Percentiles rank a stretch among this genome's conserved stretches.
Evolutionary conservation across 2,329 filamentous ascomycete genomes (phyloP).

Genomic region (Plectosphaerella plurivora): DNA sequence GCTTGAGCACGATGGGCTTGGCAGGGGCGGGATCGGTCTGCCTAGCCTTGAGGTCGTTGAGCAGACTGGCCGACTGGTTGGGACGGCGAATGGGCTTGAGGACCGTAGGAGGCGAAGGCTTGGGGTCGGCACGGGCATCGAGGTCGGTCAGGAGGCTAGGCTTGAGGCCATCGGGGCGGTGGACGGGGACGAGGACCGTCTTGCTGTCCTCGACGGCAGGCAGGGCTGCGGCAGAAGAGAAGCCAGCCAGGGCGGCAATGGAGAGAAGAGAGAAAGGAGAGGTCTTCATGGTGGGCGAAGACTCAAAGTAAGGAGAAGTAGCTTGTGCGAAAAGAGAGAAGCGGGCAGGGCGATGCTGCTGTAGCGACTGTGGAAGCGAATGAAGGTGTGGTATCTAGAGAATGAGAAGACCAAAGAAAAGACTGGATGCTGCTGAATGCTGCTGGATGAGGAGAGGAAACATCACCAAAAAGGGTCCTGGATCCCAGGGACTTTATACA

Average conservation of each 20-base stretch:
- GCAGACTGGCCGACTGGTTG: not conserved
- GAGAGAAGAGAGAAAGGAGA: slow-evolving; percentile 5
- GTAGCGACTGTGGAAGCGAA: not conserved
- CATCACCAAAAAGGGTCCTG: not conserved
- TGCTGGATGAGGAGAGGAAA: not conserved
- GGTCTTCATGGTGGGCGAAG: slow-evolving; percentile 2
- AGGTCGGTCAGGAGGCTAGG: not conserved
- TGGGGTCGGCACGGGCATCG: not conserved
- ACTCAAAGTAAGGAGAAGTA: not conserved
- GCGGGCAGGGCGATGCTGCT: not conserved
- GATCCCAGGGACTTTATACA: not conserved
- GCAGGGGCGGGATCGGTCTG: not conserved
- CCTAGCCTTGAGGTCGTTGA: not conserved
- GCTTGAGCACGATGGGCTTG: not conserved
- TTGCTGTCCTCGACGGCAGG: not conserved
- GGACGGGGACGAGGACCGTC: slow-evolving; percentile 6
- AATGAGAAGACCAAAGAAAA: not conserved
- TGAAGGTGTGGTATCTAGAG: not conserved
- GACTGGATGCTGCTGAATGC: not conserved
- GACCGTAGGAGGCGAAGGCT: not conserved
- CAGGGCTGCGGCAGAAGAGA: slow-evolving; percentile 3
- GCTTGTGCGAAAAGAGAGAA: not conserved
- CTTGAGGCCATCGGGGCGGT: not conserved
- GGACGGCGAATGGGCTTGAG: not conserved
- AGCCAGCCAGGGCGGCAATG: slow-evolving; percentile 2